These are phyloP conservation scores for Mucor velutinosus DNA, from an alignment of 371 early-diverging fungal species.

Conservation along the genomic window DNA sequence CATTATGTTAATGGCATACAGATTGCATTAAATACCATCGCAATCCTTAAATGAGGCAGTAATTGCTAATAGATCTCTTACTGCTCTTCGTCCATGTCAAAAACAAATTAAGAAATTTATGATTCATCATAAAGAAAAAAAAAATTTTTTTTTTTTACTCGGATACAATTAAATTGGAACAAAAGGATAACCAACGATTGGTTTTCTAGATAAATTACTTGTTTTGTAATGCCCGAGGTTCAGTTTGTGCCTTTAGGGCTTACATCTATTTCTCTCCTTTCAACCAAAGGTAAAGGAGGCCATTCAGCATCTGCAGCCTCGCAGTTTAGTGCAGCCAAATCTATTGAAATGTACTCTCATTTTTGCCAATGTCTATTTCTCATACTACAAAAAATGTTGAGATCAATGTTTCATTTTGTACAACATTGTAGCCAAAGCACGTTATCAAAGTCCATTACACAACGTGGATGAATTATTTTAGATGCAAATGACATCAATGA, in stretches of 20 bases:
- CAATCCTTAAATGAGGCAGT: neutral
- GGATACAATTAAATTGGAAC: neutral
- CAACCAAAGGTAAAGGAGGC: too few relatives aligned
- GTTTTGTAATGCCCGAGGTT: slow-evolving; percentile 1
- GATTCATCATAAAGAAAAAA: neutral
- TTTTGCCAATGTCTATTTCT: neutral
- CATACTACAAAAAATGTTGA: neutral
- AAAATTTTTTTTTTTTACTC: neutral
- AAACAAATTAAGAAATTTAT: neutral
- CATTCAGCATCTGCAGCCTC: too few relatives aligned
- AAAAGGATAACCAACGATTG: neutral
- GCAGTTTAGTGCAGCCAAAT: too few relatives aligned
- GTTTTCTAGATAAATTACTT: slow-evolving; percentile 1
- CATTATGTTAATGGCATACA: neutral
- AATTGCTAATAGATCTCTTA: neutral
- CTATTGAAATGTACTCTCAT: neutral
- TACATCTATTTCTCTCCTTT: neutral
- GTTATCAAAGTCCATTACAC: slow-evolving; percentile 2
- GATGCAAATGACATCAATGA: neutral
- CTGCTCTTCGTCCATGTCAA: neutral
- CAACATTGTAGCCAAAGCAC: neutral
- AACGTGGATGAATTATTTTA: neutral
- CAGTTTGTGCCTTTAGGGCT: neutral
- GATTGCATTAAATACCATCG: neutral
- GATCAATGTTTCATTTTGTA: neutral